Conservation (phyloP, 1,284 basidiomycete genomes). For the Cerioporus squamosus region DNA sequence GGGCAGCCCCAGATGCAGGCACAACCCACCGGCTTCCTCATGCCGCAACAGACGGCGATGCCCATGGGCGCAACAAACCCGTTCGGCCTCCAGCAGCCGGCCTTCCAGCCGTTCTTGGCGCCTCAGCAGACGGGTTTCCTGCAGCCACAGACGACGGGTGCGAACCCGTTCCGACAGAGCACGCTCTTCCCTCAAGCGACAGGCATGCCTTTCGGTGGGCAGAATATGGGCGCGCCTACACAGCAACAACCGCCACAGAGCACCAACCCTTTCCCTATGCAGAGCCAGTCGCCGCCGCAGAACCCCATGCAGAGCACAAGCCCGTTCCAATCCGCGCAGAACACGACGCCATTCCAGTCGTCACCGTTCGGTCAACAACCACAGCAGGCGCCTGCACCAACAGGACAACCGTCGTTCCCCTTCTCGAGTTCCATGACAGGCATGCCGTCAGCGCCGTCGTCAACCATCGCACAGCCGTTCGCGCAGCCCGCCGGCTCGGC, state of each 20-base stretch:
- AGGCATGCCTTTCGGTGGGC: slow-evolving; percentile 47
- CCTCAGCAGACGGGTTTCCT: slow-evolving; percentile 49
- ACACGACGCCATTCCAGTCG: background rate
- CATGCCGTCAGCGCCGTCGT: slow-evolving; percentile 2
- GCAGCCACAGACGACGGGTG: slow-evolving; percentile 71
- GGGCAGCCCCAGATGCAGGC: slow-evolving; percentile 29
- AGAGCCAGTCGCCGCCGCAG: slow-evolving; percentile 19
- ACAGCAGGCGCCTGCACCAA: slow-evolving; percentile 4
- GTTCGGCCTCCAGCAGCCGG: slow-evolving; percentile 47
- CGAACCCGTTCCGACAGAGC: slow-evolving; percentile 74
- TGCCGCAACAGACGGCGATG: slow-evolving; percentile 38
- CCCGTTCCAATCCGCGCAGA: slow-evolving; percentile 21
- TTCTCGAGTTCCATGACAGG: slow-evolving; percentile 19
- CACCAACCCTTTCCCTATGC: slow-evolving; percentile 35
- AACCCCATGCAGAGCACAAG: slow-evolving; percentile 21
- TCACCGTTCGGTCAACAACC: slow-evolving; percentile 5
- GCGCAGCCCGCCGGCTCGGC: slow-evolving; percentile 17
- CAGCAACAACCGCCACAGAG: slow-evolving; percentile 22
- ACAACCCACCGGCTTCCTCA: slow-evolving; percentile 37
- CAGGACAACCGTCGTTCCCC: slow-evolving; percentile 28
- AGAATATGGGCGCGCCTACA: slow-evolving; percentile 17
- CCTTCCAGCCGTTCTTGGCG: slow-evolving; percentile 57
- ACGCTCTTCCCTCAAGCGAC: slow-evolving; percentile 68
- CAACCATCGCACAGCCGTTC: slow-evolving; percentile 25
- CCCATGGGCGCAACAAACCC: slow-evolving; percentile 47